Conservation (phyloP, 192 early-diverging fungal genomes). For the Lunasporangiospora selenospora region DNA sequence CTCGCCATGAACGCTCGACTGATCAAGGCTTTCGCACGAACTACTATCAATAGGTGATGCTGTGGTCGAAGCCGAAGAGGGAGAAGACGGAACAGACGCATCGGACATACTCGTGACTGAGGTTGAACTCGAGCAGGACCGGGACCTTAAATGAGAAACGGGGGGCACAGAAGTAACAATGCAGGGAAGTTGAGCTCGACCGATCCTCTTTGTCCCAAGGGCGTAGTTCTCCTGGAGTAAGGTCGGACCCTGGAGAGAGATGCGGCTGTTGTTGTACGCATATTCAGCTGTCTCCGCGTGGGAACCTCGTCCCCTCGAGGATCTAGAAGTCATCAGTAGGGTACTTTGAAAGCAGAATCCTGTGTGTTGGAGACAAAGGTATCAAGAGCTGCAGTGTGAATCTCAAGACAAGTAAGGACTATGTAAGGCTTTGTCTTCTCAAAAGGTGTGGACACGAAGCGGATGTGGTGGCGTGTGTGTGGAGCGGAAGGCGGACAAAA, state of each 20-base stretch:
- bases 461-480: too few species aligned
- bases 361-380: too few species aligned
- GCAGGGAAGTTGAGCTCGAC: too few species aligned
- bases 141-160: neutral
- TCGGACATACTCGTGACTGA: slow-evolving; percentile 1
- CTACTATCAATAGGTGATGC: neutral
- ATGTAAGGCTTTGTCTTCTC: too few species aligned
- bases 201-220: neutral
- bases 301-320: too few species aligned
- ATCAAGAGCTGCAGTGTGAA: too few species aligned
- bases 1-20: neutral
- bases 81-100: neutral
- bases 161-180: too few species aligned
- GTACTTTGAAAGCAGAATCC: too few species aligned
- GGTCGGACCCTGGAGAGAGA: neutral
- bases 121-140: neutral
- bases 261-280: neutral
- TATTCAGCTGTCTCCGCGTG: neutral
- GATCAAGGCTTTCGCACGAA: slow-evolving; percentile 7
- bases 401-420: too few species aligned
- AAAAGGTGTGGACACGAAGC: too few species aligned
- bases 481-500: too few species aligned
- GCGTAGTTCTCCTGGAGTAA: slow-evolving; percentile 14
- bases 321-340: too few species aligned
- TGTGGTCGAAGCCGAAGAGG: slow-evolving; percentile 7